A percentile compares a stretch with the other conserved stretches of the same genome.
These are phyloP conservation scores for Aspergillus diversus DNA, from an alignment of 495 filamentous ascomycete species.

Conservation along the genomic window DNA sequence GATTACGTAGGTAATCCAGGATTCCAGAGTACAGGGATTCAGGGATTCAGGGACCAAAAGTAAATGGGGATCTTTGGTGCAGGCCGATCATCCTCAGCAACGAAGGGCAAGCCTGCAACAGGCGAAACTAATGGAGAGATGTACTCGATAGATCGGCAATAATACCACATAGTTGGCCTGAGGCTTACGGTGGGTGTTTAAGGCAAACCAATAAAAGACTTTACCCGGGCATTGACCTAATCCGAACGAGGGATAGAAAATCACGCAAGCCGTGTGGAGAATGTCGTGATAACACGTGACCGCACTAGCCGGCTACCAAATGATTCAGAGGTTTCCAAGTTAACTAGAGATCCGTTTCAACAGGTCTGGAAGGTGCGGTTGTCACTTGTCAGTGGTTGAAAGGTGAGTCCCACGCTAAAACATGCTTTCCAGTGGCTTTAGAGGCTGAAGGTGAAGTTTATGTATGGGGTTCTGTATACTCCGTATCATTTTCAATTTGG, in stretches of 20 bases:
- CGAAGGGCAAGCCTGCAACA: neutral
- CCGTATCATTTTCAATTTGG: too few species aligned
- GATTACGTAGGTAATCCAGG: neutral
- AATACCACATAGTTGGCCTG: neutral
- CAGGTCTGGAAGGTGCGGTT: too few species aligned
- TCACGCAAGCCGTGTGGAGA: constrained; percentile 32
- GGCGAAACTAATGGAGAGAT: neutral
- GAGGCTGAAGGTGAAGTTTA: constrained; percentile 3
- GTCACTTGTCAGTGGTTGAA: too few species aligned
- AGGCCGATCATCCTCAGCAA: neutral
- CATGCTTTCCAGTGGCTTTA: neutral
- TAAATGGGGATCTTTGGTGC: neutral
- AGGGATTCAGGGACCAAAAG: neutral
- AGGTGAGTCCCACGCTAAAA: neutral
- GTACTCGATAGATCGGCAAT: neutral
- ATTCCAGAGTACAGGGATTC: too few species aligned
- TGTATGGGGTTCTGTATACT: neutral
- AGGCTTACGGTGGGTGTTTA: neutral
- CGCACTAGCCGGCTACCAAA: neutral
- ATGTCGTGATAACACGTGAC: constrained; percentile 35
- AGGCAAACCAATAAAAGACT: constrained; percentile 12
- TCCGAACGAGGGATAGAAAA: constrained; percentile 13
- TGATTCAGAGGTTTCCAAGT: neutral
- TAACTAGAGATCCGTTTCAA: neutral
- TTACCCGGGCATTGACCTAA: constrained; percentile 10